A percentile compares a stretch with the other conserved stretches of the same genome.
Evolutionary conservation across 495 filamentous ascomycete genomes (phyloP).

Genomic region (Hypoxylon perforatum): DNA sequence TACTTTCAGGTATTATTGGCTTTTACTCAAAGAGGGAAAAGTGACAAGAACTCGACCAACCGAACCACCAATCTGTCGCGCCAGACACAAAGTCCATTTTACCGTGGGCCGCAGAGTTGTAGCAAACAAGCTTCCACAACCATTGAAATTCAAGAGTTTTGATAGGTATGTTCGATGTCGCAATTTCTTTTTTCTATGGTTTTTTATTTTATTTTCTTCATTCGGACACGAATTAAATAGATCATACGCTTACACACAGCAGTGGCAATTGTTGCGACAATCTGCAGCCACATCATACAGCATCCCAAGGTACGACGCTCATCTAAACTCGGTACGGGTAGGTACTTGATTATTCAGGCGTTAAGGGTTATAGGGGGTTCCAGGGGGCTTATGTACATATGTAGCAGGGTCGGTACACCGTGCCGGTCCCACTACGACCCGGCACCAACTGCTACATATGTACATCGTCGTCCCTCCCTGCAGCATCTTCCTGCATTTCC

Average conservation of each 20-base stretch:
- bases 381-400: too few species aligned
- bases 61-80: slow-evolving; percentile 12
- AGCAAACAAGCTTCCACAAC: slow-evolving; percentile 10
- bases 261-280: too few species aligned
- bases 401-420: slow-evolving; percentile 4
- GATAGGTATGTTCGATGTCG: slow-evolving; percentile 6
- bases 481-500: slow-evolving; percentile 28
- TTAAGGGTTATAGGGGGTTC: too few species aligned
- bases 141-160: neutral
- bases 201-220: neutral
- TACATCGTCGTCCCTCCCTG: slow-evolving; percentile 14
- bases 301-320: too few species aligned
- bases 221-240: too few species aligned
- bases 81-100: slow-evolving; percentile 14
- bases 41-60: neutral
- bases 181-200: neutral
- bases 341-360: too few species aligned
- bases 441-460: slow-evolving; percentile 16
- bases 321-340: too few species aligned
- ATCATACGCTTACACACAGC: too few species aligned
- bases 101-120: slow-evolving; percentile 3
- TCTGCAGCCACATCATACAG: too few species aligned
- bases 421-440: slow-evolving; percentile 3
- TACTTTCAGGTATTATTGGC: slow-evolving; percentile 26
- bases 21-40: slow-evolving; percentile 13